A percentile compares a stretch with the other conserved stretches of the same genome.
Conservation (phyloP, 192 early-diverging fungal species). For the Entomortierella parvispora region DNA sequence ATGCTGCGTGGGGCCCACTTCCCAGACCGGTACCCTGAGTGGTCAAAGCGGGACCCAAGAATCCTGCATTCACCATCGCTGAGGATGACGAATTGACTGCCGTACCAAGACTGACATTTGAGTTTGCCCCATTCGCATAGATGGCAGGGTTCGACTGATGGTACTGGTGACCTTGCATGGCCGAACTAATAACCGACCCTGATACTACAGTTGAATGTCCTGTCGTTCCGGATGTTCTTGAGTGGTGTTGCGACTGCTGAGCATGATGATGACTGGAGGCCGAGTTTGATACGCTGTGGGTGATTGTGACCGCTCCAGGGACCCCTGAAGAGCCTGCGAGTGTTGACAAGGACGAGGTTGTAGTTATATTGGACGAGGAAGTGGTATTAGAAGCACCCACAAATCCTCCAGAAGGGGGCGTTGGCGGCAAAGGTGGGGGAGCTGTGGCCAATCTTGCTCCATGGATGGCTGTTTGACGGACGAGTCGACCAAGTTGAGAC, state of each 20-base stretch:
- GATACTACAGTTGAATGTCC: background rate
- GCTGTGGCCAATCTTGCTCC: constrained; percentile 58
- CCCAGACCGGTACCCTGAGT: background rate
- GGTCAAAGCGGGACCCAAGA: background rate
- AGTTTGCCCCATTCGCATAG: background rate
- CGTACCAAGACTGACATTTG: background rate
- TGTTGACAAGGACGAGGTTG: background rate
- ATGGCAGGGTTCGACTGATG: constrained; percentile 12
- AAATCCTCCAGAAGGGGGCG: constrained; percentile 20
- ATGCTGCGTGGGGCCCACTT: constrained; percentile 28
- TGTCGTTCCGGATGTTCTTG: too few relatives aligned
- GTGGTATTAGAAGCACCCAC: background rate
- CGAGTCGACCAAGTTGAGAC: constrained; percentile 76
- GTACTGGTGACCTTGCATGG: constrained; percentile 34
- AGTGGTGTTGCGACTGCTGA: background rate
- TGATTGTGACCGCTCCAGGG: background rate
- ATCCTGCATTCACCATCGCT: background rate
- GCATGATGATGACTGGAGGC: constrained; percentile 6
- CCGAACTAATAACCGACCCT: constrained; percentile 18
- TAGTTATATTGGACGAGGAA: background rate
- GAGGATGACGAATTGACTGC: constrained; percentile 1
- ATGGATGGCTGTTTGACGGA: constrained; percentile 84
- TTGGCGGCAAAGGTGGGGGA: constrained; percentile 42
- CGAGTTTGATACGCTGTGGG: background rate
- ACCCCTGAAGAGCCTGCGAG: constrained; percentile 1